Evolutionary conservation across 176 grass and related monocot species (phyloP), one percentile per base, ranked within the genome.

Genomic region (Avena sativa): DNA sequence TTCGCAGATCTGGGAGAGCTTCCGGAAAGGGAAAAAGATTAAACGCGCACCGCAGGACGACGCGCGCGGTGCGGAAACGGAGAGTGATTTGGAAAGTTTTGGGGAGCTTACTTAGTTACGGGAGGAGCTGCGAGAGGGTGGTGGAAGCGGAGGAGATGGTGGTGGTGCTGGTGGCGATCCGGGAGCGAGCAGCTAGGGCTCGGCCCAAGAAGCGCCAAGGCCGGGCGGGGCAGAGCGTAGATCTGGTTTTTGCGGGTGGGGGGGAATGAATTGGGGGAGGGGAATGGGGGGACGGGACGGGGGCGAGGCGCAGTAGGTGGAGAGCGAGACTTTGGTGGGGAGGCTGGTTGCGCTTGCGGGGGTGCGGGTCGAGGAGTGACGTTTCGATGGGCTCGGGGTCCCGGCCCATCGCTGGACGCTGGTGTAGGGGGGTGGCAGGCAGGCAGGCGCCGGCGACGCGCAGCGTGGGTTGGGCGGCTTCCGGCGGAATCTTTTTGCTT

Each of bases 151-250:
- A 9, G 34, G 51, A 16, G 64, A n/a, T 12, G 56, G 58, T 78
- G 4, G 16, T 2, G 23, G 38, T 15, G 4, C 8, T 64, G 76
- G 59, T 46, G 73, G 14, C 16, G 70, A 84, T 57, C 50, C 32
- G 50, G 20, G 47, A 55, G 38, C 23, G 36, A 28, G 61, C n/a
- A 53, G 48, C 51, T 58, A 83, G 72, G 74, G 74, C 74, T 86
- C 84, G 84, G 74, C 84, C 84, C 84, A 86, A 86, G 84, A 86
- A 69, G 74, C 30, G 2, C 40, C 73, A 79, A 79, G 74, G 84
- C 84, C 49, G 48, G 50, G 58, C 58, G 44, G 47, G 55, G 14
- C 64, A 12, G 21, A 30, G 38, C 14, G 17, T 4, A 76, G 71
- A 84, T 86, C 74, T 78, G 59, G 26, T 78, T 25, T 52, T 23